These are phyloP conservation scores for Euptelea pleiosperma DNA, from an alignment of 164 flowering plant genomes.

Conservation along the genomic window DNA sequence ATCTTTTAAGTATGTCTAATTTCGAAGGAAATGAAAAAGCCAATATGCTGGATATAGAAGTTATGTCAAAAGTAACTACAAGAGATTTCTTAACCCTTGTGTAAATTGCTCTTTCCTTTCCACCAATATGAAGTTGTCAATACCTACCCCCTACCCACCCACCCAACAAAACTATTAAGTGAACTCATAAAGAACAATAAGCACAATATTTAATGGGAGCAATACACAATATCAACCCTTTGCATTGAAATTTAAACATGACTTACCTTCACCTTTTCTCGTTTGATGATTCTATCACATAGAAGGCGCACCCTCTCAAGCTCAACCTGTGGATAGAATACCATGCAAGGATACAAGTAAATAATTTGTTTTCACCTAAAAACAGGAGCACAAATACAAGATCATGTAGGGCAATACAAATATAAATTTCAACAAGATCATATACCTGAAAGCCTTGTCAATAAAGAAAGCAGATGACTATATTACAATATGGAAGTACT, in stretches of 20 bases:
- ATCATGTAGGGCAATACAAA: neutral
- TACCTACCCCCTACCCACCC: neutral
- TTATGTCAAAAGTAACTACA: too few relatives aligned
- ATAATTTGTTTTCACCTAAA: neutral
- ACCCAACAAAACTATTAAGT: neutral
- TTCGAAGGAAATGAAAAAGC: too few relatives aligned
- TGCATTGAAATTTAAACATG: neutral
- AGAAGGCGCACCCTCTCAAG: conserved; percentile 90
- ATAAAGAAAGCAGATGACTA: neutral
- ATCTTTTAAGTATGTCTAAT: too few relatives aligned
- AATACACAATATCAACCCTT: neutral
- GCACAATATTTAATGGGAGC: neutral
- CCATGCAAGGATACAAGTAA: neutral
- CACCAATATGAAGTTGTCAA: too few relatives aligned
- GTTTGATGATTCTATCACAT: conserved; percentile 81
- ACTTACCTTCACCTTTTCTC: conserved; percentile 88
- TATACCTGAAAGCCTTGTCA: neutral
- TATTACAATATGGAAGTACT: too few relatives aligned
- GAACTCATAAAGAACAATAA: neutral
- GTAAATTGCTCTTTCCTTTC: too few relatives aligned
- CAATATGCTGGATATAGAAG: too few relatives aligned
- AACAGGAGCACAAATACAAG: neutral
- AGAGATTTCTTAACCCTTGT: too few relatives aligned
- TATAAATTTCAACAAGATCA: neutral
- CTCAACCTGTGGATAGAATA: conserved; percentile 58